Evolutionary conservation across 345 rosid species (phyloP), one percentile per base, ranked within the genome.

Genomic region (Balakata baccata): DNA sequence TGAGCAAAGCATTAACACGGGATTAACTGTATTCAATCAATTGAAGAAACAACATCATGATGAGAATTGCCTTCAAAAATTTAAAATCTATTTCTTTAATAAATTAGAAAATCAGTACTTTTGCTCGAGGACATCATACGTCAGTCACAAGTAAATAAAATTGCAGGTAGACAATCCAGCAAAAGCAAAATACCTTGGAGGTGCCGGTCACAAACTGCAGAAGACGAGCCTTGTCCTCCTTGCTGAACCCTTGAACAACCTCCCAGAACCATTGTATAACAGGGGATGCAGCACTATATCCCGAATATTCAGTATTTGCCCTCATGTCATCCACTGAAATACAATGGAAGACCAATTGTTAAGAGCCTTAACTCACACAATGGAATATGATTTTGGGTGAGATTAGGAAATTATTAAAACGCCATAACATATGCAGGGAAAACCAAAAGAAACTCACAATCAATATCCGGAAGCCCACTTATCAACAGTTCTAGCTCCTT

Each of bases 211-310:
- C 98, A 79, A 94, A 94, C 86, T 94, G 99, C 73, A 92, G 86
- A 74, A 94, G 91, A 43, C 97, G 92, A 63, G 97, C 99, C 81
- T 89, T 90, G 78, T 92, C 99, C 80, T 94, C 99, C 87, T 94
- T 90, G 87, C 96, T 94, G 80, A 94, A 88, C 73, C 89, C 95
- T 72, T 92, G 97, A 81, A 83, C 99, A 69, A 88, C 98, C 84
- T 94, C 99, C 99, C 98, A 94, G 84, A 94, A 94, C 99, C 99
- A 94, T 75, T 90, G 99, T 74, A 92, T 89, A 70, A 88, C 86
- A n/a, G 92, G 92, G 64, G 98, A 92, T 72, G 90, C 98, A 69
- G 90, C 86, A 79, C 95, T 94, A 74, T 92, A 92, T 18, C 97
- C 98, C 11, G 97, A 90, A 74, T 94, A 94, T 86, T 92, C 96